phyloP scores from a whole-genome alignment of 768 basidiomycete species.

The Agrocybe pediades region DNA sequence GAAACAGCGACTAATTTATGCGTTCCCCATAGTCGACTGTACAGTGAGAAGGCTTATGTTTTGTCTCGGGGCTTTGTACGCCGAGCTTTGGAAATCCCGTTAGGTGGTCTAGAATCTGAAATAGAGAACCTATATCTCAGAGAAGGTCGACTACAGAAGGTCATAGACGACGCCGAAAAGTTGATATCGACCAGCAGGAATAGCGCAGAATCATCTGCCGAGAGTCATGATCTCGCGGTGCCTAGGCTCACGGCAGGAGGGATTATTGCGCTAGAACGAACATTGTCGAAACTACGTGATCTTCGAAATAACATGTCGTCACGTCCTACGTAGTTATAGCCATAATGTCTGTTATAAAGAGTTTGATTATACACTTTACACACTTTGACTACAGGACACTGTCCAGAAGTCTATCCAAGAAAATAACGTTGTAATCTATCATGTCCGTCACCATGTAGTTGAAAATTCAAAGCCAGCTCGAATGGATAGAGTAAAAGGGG shows the following conservation, averaged over 20 bases:
- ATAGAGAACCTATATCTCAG: conserved; percentile 73
- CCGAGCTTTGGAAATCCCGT: conserved; percentile 83
- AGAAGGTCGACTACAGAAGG: conserved; percentile 64
- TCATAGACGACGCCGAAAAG: conserved; percentile 59
- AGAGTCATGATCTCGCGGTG: conserved; percentile 54
- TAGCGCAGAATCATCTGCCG: conserved; percentile 26
- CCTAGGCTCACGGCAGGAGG: conserved; percentile 81
- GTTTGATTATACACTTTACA: background rate
- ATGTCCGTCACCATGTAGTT: background rate
- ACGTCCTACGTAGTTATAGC: background rate
- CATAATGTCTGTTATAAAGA: background rate
- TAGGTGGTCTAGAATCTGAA: conserved; percentile 70
- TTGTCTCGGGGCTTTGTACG: conserved; percentile 88
- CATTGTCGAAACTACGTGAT: conserved; percentile 62
- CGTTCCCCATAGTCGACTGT: conserved; percentile 69
- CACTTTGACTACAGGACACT: too few species aligned
- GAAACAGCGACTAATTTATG: background rate
- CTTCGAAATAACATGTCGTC: conserved; percentile 22
- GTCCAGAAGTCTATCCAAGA: too few species aligned
- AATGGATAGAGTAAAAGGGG: background rate
- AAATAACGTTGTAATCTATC: too few species aligned
- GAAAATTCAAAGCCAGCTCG: background rate
- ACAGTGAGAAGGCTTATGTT: conserved; percentile 93
- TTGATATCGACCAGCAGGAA: conserved; percentile 71
- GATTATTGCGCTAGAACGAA: conserved; percentile 76